Evolutionary conservation across 2,329 filamentous ascomycete species (phyloP).

Genomic region (Ascochyta koolunga): DNA sequence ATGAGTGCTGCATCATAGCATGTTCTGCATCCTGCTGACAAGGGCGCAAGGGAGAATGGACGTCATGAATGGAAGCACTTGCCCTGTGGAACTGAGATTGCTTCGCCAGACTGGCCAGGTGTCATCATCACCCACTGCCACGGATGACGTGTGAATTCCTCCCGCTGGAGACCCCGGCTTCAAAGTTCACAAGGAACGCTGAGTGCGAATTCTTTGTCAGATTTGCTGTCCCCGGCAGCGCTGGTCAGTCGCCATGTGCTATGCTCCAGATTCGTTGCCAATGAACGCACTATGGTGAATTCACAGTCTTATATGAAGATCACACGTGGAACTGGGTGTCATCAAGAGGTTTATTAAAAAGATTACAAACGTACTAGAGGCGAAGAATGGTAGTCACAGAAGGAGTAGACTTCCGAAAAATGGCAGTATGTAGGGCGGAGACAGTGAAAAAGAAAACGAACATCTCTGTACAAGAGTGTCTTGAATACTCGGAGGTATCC

Average conservation of each 20-base stretch:
- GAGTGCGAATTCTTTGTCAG: background rate
- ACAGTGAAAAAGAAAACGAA: background rate
- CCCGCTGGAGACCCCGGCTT: background rate
- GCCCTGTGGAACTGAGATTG: conserved; percentile 8
- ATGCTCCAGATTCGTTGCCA: background rate
- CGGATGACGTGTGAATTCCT: background rate
- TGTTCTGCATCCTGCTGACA: background rate
- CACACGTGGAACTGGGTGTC: background rate
- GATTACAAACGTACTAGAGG: background rate
- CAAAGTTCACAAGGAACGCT: background rate
- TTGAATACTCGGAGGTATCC: conserved; percentile 4
- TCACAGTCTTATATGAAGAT: background rate
- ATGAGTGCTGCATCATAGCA: background rate
- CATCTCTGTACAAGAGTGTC: background rate
- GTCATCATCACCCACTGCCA: background rate
- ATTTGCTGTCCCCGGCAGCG: background rate
- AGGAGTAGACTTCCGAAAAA: background rate
- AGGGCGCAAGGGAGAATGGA: conserved; percentile 2
- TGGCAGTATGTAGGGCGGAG: background rate
- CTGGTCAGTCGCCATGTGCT: background rate
- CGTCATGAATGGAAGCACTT: conserved; percentile 7
- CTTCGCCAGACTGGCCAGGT: background rate
- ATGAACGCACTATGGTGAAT: background rate
- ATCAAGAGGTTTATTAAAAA: background rate
- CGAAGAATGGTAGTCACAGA: background rate